Evolutionary conservation across 345 rosid genomes (phyloP).

Genomic region (Bruguiera sexangula): DNA sequence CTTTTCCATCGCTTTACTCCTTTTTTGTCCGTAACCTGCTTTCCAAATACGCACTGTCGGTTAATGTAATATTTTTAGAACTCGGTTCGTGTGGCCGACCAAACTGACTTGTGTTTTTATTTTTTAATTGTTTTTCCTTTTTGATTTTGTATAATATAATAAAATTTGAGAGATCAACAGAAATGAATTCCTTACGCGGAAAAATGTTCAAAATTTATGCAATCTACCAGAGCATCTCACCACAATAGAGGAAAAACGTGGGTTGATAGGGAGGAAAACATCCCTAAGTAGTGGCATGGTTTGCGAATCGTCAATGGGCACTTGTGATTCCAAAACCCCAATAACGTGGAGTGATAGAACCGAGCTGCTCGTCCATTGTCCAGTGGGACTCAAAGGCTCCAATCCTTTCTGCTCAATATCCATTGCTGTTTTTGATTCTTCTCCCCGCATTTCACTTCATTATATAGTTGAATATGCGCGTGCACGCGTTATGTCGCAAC

Average conservation of each 20-base stretch:
- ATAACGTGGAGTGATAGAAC: conserved; percentile 29
- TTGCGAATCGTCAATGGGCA: conserved; percentile 33
- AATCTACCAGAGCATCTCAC: neutral
- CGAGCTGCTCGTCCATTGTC: conserved; percentile 38
- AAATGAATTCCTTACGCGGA: no score
- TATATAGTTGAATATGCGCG: no score
- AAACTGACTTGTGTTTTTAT: neutral
- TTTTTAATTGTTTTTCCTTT: no score
- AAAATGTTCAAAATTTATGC: no score
- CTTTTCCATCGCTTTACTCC: conserved; percentile 39
- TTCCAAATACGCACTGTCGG: neutral
- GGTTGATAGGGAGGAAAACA: conserved; percentile 39
- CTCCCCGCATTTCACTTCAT: no score
- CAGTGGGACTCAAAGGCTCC: conserved; percentile 43
- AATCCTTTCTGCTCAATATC: conserved; percentile 11
- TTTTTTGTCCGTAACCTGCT: conserved; percentile 28
- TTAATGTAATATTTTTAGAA: no score
- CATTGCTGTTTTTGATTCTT: no score
- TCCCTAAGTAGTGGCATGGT: conserved; percentile 21
- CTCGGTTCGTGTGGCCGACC: no score
- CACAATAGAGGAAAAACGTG: conserved; percentile 52
- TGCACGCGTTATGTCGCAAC: no score
- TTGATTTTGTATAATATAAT: no score
- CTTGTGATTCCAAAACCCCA: conserved; percentile 31
- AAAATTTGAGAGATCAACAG: no score